Conservation (phyloP, 140 eudicot genomes). For the Oenanthe javanica region DNA sequence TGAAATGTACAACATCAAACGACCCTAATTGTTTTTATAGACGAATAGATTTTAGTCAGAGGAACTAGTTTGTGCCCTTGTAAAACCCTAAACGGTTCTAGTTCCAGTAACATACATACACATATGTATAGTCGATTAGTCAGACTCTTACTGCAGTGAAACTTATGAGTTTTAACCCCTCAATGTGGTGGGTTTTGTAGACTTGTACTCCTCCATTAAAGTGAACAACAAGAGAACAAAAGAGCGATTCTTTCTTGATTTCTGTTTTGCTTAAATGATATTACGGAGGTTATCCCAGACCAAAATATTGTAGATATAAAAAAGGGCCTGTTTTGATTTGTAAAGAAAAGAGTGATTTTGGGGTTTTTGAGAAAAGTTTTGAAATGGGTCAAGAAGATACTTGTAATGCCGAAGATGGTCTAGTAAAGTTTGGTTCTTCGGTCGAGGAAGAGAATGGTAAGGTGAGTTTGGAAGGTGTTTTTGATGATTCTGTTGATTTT, state of each 20-base stretch:
- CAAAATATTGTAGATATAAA: not conserved
- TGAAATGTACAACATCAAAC: no score
- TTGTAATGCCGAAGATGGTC: constrained; percentile 18
- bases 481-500: constrained; percentile 10
- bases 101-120: no score
- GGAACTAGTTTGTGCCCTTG: no score
- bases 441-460: constrained; percentile 42
- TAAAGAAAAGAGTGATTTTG: constrained; percentile 4
- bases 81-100: no score
- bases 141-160: not conserved
- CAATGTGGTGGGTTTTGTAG: not conserved
- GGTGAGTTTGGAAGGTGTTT: not conserved
- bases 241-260: constrained; percentile 24
- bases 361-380: constrained; percentile 13
- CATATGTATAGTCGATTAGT: no score
- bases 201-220: constrained; percentile 5
- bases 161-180: not conserved
- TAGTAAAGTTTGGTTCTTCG: constrained; percentile 20
- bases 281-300: constrained; percentile 1
- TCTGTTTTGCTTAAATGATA: constrained; percentile 15
- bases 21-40: no score
- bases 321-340: not conserved
- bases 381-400: constrained; percentile 1
- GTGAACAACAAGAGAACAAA: constrained; percentile 4
- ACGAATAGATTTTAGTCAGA: no score